Base-by-base conservation (phyloP, 768 basidiomycete genomes). In the Solioccasus polychromus region DNA sequence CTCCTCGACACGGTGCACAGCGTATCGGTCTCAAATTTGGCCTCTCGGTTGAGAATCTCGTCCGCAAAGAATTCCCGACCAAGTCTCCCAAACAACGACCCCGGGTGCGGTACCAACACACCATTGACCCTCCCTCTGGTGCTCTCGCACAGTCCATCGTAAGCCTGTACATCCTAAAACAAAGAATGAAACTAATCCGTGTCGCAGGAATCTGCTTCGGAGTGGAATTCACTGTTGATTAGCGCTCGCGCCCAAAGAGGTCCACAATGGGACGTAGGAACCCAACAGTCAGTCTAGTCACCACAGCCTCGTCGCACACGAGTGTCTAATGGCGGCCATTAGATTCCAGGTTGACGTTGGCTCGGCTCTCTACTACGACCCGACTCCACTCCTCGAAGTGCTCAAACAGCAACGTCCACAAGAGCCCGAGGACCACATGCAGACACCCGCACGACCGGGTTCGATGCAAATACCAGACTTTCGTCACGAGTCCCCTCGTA, bases 221-320 rank as follows among this genome's bases (percentile, higher is more conserved):
- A 89, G 53, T 91, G 89, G 89, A 92, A 92, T 54, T 90, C 88
- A 0, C 55, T 89, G 42, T 71, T 92, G 36, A 76, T 80, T 48
- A 84, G 82, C 22, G 89, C 89, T 3, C 78, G 89, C 29, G 89
- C 88, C 8, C 81, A 85, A 47, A 73, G 89, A 48, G 89, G 89
- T 1, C 89, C 89, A 4, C 88, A 90, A 57, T 92, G 88, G 88
- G 89, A 92, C 61, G 73, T 90, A 30, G 86, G 86, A 15, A 89
- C 89, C 12, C 88, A 92, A 62, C 83, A 86, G 89, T 91, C 54
- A 54, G 85, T 75, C 38, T 25, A 39, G 30, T 23, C 26, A 26
- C 36, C 18, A 11, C 28, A 19, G 1, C 19, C 40, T 20, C 23
- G 1, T 28, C 34, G 4, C 41, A 20, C 29, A 11, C 28, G 8